Evolutionary conservation across 306 rosid species (phyloP).

Genomic region (Lagenaria siceraria): DNA sequence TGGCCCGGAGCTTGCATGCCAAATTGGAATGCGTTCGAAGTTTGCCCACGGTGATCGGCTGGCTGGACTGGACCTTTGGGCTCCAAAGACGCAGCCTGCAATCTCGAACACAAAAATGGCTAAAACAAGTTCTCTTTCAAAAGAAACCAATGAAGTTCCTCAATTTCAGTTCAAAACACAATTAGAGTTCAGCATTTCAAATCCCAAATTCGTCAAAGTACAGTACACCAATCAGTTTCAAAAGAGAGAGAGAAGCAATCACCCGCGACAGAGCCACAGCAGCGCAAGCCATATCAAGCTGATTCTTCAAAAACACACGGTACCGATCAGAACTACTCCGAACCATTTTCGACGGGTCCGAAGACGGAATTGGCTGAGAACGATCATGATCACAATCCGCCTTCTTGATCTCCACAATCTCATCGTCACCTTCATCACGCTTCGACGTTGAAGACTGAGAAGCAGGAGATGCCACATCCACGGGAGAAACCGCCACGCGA

Average conservation of each 20-base stretch:
- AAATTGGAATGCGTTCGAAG: conserved; percentile 17
- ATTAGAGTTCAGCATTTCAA: background rate
- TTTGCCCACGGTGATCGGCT: conserved; percentile 7
- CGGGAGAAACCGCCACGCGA: conserved; percentile 4
- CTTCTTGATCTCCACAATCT: conserved; percentile 31
- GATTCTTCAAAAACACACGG: conserved; percentile 30
- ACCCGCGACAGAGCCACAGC: conserved; percentile 41
- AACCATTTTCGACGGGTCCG: conserved; percentile 12
- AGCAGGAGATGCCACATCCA: conserved; percentile 15
- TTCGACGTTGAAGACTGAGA: conserved; percentile 38
- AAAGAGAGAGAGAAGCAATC: background rate
- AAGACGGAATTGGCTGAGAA: conserved; percentile 16
- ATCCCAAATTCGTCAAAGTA: background rate
- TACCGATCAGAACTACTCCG: conserved; percentile 19
- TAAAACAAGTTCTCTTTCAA: background rate
- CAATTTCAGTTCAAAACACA: background rate
- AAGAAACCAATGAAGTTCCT: background rate
- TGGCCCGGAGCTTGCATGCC: conserved; percentile 17
- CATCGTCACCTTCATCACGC: conserved; percentile 27
- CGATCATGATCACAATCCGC: conserved; percentile 14
- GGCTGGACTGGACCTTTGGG: conserved; percentile 17
- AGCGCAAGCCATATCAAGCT: conserved; percentile 46
- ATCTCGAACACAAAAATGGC: background rate
- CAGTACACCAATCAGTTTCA: background rate
- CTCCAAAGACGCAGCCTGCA: conserved; percentile 28